Evolutionary conservation across 1,139 yeast genomes (phyloP).

Genomic region (Hemisphaericaspora xylofermentans): DNA sequence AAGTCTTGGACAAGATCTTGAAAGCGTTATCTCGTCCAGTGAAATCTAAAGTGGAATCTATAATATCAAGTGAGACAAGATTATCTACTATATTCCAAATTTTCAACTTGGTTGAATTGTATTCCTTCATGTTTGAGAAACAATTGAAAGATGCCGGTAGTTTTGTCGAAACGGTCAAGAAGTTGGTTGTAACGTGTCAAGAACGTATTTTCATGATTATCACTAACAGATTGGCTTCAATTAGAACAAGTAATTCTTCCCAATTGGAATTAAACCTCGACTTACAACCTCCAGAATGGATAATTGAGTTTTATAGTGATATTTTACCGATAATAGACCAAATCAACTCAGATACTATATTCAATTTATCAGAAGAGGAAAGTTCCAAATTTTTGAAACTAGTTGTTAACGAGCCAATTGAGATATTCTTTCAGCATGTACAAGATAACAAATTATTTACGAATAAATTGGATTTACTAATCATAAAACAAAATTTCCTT

Average conservation of each 20-base stretch:
- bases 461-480: constrained; percentile 33
- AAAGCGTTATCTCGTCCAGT: constrained; percentile 42
- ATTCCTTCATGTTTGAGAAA: constrained; percentile 67
- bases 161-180: constrained; percentile 25
- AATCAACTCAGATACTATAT: constrained; percentile 35
- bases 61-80: constrained; percentile 64
- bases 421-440: constrained; percentile 39
- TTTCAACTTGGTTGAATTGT: constrained; percentile 63
- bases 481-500: constrained; percentile 56
- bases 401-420: constrained; percentile 51
- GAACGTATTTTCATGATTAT: constrained; percentile 43
- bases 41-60: constrained; percentile 58
- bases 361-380: constrained; percentile 35
- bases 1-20: constrained; percentile 32
- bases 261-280: constrained; percentile 45
- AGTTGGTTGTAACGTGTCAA: constrained; percentile 31
- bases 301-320: constrained; percentile 54
- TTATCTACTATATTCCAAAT: constrained; percentile 57
- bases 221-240: constrained; percentile 40
- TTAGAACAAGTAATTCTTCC: constrained; percentile 41
- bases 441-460: constrained; percentile 23
- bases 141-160: constrained; percentile 23
- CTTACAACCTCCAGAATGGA: constrained; percentile 74
- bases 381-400: constrained; percentile 33
- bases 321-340: constrained; percentile 52